Evolutionary conservation across 2,329 filamentous ascomycete genomes (phyloP).

Genomic region (Albifimbria verrucaria): DNA sequence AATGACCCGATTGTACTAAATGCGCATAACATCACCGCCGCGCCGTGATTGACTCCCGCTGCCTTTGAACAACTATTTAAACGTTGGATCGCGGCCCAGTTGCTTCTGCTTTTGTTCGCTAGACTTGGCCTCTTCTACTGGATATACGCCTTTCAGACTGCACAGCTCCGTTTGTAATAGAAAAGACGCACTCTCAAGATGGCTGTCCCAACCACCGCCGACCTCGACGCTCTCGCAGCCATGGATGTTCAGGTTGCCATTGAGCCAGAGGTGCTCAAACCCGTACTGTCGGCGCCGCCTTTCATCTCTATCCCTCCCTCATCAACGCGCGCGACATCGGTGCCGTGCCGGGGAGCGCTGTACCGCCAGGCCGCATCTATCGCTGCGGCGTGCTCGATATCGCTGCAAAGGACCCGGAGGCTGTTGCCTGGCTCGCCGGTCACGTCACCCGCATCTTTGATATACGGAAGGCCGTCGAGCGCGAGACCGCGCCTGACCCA

Average conservation of each 20-base stretch:
- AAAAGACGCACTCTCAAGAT: not conserved
- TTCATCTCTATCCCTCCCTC: constrained; percentile 44
- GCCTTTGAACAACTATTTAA: constrained; percentile 2
- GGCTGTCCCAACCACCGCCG: constrained; percentile 10
- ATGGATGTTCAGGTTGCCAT: constrained; percentile 39
- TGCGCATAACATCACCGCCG: too few relatives aligned
- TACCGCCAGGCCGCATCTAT: constrained; percentile 41
- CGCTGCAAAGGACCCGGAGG: constrained; percentile 22
- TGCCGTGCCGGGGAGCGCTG: constrained; percentile 34
- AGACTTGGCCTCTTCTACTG: too few relatives aligned
- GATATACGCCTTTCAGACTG: too few relatives aligned
- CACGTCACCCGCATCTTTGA: constrained; percentile 47
- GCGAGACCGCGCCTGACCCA: constrained; percentile 39
- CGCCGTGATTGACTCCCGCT: too few relatives aligned
- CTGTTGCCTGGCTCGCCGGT: constrained; percentile 30
- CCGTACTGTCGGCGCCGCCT: constrained; percentile 37
- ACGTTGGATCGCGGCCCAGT: too few relatives aligned
- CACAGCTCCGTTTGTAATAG: not conserved
- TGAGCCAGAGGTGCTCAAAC: constrained; percentile 28
- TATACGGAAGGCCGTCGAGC: constrained; percentile 44
- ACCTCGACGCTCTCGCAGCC: constrained; percentile 34
- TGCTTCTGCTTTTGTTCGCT: too few relatives aligned
- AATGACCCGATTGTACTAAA: too few relatives aligned
- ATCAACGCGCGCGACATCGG: constrained; percentile 53
- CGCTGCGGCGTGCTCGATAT: constrained; percentile 43